Evolutionary conservation across 2,329 filamentous ascomycete genomes (phyloP), one percentile per base, ranked within the genome.

Genomic region (Colletotrichum cordylinicola): DNA sequence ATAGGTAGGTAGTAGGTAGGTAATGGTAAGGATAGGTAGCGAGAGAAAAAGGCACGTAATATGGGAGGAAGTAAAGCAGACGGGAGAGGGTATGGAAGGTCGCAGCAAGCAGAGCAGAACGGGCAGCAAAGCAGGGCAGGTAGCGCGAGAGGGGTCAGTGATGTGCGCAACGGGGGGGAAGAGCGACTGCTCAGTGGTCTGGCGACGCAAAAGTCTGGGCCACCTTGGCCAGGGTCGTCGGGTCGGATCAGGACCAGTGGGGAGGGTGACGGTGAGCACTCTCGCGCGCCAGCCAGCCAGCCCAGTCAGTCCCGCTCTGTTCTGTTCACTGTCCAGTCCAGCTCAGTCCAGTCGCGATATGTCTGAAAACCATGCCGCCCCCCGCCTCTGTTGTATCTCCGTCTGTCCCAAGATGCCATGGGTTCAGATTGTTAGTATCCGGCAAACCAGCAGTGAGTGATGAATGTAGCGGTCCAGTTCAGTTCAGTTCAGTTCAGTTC

Each of bases 181-280:
- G 68, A 35, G 33, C 43, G 55, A 31, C 18, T n/a, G 39, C 39
- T 43, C 37, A 72, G 61, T 67, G 64, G 31, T 58, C 72, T 72
- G 68, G 68, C 72, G 29, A 52, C 67, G 62, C 31, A 71, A 18
- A 52, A 56, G 55, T 21, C 56, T 68, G 72, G 70, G 69, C 73
- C 69, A 68, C 69, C 70, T 75, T 71, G 72, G 56, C 67, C 72
- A 64, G 61, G 67, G 52, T 61, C 67, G n/a, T 64, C 60, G 31
- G 33, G 58, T 27, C 72, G 35, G 39, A 31, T 58, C 67, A 74
- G 71, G 48, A 35, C 29, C 71, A 61, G 64, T 56, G 70, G 55
- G 70, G 62, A 60, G 70, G 64, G 60, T 64, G 60, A 64, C 60
- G 60, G 60, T 64, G 60, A 37, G 60, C 58, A 39, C 39, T 43